Evolutionary conservation across 2,329 filamentous ascomycete genomes (phyloP).

Genomic region (Stagonosporopsis rhizophila): DNA sequence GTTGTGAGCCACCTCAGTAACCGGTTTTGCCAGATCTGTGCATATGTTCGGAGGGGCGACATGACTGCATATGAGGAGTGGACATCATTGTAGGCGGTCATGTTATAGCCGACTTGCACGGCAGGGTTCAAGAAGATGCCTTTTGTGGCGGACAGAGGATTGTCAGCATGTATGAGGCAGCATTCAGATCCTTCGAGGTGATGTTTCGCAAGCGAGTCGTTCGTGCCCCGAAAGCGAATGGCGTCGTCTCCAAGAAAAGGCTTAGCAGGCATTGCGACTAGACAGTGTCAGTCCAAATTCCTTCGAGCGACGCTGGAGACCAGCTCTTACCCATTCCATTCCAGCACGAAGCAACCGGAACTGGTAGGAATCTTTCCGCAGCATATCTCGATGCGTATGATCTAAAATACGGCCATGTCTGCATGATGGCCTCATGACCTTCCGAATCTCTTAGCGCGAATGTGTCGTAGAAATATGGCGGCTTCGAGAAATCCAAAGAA

Average conservation of each 20-base stretch:
- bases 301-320: background rate
- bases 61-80: conserved; percentile 16
- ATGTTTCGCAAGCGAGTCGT: conserved; percentile 64
- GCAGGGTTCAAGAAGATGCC: conserved; percentile 74
- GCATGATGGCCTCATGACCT: conserved; percentile 60
- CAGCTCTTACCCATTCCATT: conserved; percentile 62
- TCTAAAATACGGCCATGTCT: conserved; percentile 67
- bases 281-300: conserved; percentile 21
- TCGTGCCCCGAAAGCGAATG: conserved; percentile 69
- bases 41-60: conserved; percentile 20
- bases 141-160: conserved; percentile 59
- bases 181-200: conserved; percentile 82
- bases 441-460: conserved; percentile 65
- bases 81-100: conserved; percentile 33
- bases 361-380: conserved; percentile 56
- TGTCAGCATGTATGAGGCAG: conserved; percentile 78
- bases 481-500: conserved; percentile 65
- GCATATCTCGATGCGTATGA: conserved; percentile 60
- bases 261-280: conserved; percentile 37
- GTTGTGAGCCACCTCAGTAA: conserved; percentile 20
- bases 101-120: conserved; percentile 71
- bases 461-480: conserved; percentile 66
- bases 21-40: conserved; percentile 22
- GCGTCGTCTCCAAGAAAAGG: conserved; percentile 37
- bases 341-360: conserved; percentile 72